phyloP scores from a whole-genome alignment of 257 asterid genomes.

The Ocimum tenuiflorum region DNA sequence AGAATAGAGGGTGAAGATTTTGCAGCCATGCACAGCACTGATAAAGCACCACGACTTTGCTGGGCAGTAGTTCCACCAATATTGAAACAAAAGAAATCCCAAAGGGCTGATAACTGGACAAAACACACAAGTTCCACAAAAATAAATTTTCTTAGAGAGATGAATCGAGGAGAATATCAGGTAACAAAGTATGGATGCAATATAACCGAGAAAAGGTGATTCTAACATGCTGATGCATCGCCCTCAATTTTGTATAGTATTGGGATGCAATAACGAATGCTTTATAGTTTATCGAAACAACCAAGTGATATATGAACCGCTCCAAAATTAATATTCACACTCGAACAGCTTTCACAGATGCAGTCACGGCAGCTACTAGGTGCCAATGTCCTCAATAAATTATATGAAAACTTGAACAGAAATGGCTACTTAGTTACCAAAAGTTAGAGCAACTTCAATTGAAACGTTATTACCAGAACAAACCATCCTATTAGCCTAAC shows the following conservation, averaged over 20 bases:
- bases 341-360: no score
- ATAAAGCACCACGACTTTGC: constrained; percentile 94
- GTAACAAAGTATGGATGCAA: not conserved
- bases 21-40: constrained; percentile 92
- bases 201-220: not conserved
- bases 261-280: not conserved
- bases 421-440: no score
- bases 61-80: constrained; percentile 80
- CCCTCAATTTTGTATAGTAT: not conserved
- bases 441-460: no score
- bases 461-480: no score
- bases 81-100: constrained; percentile 98
- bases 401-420: no score
- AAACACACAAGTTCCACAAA: constrained; percentile 10
- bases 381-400: not conserved
- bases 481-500: not conserved
- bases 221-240: not conserved
- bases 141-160: constrained; percentile 2
- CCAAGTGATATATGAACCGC: not conserved
- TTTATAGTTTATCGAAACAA: not conserved
- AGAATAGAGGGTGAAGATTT: constrained; percentile 64
- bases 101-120: constrained; percentile 79
- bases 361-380: no score
- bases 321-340: not conserved
- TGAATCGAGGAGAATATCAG: not conserved